Evolutionary conservation across 2,329 filamentous ascomycete genomes (phyloP), one percentile per base, ranked within the genome.

Genomic region (Penicillium paneum): DNA sequence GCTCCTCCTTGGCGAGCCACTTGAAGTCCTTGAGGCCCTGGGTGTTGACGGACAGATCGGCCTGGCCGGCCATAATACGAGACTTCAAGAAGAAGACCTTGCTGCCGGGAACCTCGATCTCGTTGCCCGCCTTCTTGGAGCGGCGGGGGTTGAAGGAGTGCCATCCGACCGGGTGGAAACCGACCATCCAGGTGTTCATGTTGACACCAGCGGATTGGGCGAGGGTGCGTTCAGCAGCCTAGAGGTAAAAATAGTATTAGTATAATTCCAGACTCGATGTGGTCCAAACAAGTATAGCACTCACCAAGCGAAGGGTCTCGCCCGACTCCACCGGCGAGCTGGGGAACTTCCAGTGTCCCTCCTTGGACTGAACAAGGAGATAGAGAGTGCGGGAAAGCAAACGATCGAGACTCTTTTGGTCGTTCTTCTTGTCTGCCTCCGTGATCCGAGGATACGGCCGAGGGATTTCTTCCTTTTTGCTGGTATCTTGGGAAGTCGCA

Each of bases 181-280:
- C 93, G 48, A 99, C 89, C 64, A 97, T 84, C 92, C 94, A 99
- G 52, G 91, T 97, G 79, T 97, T 97, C 92, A 99, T 97, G 81
- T 99, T 95, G 57, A 89, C 77, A 55, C 94, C 94, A 10, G 88
- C 91, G 3, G 90, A 80, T 66, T 90, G 81, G 49, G 87, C 80
- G 24, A 97, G 80, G 51, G 91, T 85, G 56, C 91, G 84, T 69
- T 91, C 84, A 35, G 93, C 91, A 41, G 90, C 87, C 94, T 99
- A 65, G 58, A 8, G 26, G 6, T 3, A 34, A n/a, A 24, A 11
- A 29, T 1, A 34, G 17, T 8, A 19, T 60, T 49, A 57, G 43
- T 32, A 54, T 36, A 17, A 32, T 60, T 55, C 52, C 28, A 29
- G 17, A 24, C 39, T 17, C 15, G 17, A 34, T 13, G 2, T 15